Evolutionary conservation across 768 basidiomycete genomes (phyloP).

Genomic region (Porphyrellus cyaneotinctus): DNA sequence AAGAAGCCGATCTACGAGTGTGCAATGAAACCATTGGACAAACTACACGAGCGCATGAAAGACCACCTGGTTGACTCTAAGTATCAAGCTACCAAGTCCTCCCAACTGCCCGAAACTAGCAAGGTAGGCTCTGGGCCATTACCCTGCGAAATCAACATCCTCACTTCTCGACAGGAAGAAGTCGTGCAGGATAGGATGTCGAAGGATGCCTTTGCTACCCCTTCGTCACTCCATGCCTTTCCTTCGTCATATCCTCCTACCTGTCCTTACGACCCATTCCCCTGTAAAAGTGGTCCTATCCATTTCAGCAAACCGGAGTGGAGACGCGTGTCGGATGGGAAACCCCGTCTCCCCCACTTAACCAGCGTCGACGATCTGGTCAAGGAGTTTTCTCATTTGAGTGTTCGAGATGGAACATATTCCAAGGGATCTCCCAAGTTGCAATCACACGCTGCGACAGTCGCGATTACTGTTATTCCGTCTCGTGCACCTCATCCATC

Average conservation of each 20-base stretch:
- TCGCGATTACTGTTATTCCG: conserved; percentile 15
- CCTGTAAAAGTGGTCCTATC: conserved; percentile 4
- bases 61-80: not conserved
- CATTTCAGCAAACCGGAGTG: conserved; percentile 3
- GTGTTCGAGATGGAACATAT: conserved; percentile 8
- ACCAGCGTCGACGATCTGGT: conserved; percentile 5
- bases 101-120: accelerated
- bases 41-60: not conserved
- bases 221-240: conserved; percentile 16
- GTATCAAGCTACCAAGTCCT: not conserved
- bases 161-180: not conserved
- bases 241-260: conserved; percentile 12
- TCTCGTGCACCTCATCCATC: conserved; percentile 19
- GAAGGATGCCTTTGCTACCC: not conserved
- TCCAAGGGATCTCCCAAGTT: not conserved
- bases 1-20: not conserved
- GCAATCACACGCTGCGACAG: conserved; percentile 11
- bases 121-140: not conserved
- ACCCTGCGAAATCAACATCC: not conserved
- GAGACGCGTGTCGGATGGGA: not conserved
- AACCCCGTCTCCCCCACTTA: not conserved
- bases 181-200: accelerated
- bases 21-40: not conserved
- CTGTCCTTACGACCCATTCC: conserved; percentile 19
- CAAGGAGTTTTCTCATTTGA: conserved; percentile 16